Evolutionary conservation across 768 basidiomycete genomes (phyloP), one percentile per base, ranked within the genome.

Genomic region (Leccinum ochraceum): DNA sequence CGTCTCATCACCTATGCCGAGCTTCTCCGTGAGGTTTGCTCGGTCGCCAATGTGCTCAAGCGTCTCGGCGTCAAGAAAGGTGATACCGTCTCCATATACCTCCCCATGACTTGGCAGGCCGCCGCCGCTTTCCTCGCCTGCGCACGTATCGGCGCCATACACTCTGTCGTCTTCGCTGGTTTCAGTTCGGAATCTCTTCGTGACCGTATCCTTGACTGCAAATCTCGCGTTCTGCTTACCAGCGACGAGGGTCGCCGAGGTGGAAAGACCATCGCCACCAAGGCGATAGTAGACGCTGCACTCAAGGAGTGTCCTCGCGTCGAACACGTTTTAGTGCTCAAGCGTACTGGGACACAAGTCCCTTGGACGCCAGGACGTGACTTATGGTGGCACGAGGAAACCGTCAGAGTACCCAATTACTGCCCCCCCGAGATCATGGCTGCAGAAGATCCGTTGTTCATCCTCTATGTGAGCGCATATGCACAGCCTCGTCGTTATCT

Each of bases 41-140:
- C 82, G 53, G 75, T 98, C 56, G 96, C 96, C 50, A 97, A 98
- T 67, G 93, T 97, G 4, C 89, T 99, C 75, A 93, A 89, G 71
- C 79, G 79, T 1, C 85, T 92, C 68, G 95, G 95, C 44, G 81
- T 99, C 74, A 94, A 91, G 81, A 95, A 95, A 77, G 95, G 95
- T 53, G 95, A 98, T 70, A 93, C 92, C 26, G 90, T 95, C 51
- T 92, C 90, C n/a, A 79, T 95, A 57, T 96, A 95, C 76, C 83
- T 95, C 20, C 94, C 94, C 55, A 95, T 93, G 91, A 88, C 90
- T 20, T 96, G 93, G 93, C 94, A 98, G 66, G 88, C 96, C 20
- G 93, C 91, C 54, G 95, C 93, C 51, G 92, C 96, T 48, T 94
- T 99, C 87, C 89, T 99, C 59, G 96, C 96, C 6, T 98, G 96